Percentiles rank a stretch among this genome's conserved stretches.
Evolutionary conservation across 352 stramenopile genomes (phyloP).

Genomic region (Globisporangium radiosum): DNA sequence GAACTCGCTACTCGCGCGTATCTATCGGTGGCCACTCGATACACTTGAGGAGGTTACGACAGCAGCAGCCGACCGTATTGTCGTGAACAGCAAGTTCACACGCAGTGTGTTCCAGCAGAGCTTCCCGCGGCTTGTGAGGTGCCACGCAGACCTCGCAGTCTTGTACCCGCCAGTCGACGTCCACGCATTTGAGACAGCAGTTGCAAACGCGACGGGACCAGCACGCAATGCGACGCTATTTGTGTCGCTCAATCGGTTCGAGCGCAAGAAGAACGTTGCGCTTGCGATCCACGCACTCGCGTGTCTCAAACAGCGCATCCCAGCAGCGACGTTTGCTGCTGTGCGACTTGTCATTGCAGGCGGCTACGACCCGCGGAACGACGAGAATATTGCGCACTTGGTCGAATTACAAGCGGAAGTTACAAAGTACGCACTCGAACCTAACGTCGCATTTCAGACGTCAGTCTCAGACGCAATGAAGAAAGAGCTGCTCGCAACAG

Average conservation of each 20-base stretch:
- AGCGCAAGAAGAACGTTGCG: conserved; percentile 97
- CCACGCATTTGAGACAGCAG: conserved; percentile 35
- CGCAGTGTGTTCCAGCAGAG: conserved; percentile 81
- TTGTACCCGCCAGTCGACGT: conserved; percentile 94
- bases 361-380: conserved; percentile 94
- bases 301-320: conserved; percentile 36
- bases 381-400: conserved; percentile 95
- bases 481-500: conserved; percentile 75
- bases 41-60: conserved; percentile 91
- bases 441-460: conserved; percentile 83
- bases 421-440: conserved; percentile 29
- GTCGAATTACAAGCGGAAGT: conserved; percentile 85
- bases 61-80: conserved; percentile 87
- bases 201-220: conserved; percentile 19
- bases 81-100: conserved; percentile 97
- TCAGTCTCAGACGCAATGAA: conserved; percentile 88
- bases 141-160: conserved; percentile 53
- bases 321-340: conserved; percentile 29
- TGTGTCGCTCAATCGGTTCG: conserved; percentile 97
- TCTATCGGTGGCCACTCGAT: conserved; percentile 93
- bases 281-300: conserved; percentile 83
- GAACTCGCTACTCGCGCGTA: conserved; percentile 55
- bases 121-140: conserved; percentile 63
- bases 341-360: conserved; percentile 91
- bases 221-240: conserved; percentile 59